Base-by-base conservation (phyloP, 169 alveolate species). In the Babesia sp. region DNA sequence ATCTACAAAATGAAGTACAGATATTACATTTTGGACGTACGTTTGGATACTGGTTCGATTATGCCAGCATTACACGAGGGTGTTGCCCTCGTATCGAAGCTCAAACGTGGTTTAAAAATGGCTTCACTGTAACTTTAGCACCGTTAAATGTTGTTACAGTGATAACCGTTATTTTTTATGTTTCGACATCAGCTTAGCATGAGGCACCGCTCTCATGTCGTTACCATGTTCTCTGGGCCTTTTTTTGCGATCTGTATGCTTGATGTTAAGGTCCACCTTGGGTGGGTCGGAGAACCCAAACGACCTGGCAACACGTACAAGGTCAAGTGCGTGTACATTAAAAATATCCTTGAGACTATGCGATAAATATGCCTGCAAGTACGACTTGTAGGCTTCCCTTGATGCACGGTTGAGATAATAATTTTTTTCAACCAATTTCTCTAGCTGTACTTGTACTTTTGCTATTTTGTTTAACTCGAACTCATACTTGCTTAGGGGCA, bases 251-350 rank as follows among this genome's bases (percentile, higher is more conserved):
- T 75, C 81, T 44, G 90, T 59, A 12, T 68, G 70, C 81, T 93
- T 96, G 33, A 94, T 91, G 84, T 95, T 95, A 60, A 96, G 92
- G 78, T 95, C 97, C 45, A 96, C 99, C 91, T 93, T 94, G 31
- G 99, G 99, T 20, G 98, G 99, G 57, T 88, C 84, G n/a, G 95
- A 90, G 55, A 97, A 93, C 14, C 99, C 99, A 75, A 96, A 97
- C 34, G 97, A 86, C 76, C 91, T 85, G 56, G 99, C 97, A 22
- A 97, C 95, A 79, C 95, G 90, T 69, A 92, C 94, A 71, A 98
- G 90, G 86, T 98, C 99, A 71, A 97, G 88, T 48, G 97, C 85
- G 77, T 96, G 96, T 39, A 97, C 99, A 74, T 98, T 97, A 70
- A 96, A 98, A 60, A 96, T 94, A 61, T 97, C 99, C 84, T 97